A percentile compares a stretch with the other conserved stretches of the same genome.
Evolutionary conservation across 768 basidiomycete species (phyloP).

Genomic region (Porphyrellus cyaneotinctus): DNA sequence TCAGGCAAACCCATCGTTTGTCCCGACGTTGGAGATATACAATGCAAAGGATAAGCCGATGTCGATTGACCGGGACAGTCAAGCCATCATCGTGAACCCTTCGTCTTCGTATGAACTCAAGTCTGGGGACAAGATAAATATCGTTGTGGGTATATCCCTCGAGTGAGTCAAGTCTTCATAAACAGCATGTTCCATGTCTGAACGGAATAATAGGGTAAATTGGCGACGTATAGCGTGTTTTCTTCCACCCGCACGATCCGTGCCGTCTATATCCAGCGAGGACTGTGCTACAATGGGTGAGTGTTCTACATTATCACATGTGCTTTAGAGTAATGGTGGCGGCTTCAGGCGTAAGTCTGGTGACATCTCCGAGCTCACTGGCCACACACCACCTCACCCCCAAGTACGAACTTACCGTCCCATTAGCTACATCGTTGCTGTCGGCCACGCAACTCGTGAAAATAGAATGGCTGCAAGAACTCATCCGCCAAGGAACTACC

Average conservation of each 20-base stretch:
- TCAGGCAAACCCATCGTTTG: slow-evolving; percentile 47
- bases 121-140: slow-evolving; percentile 50
- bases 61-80: slow-evolving; percentile 37
- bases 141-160: slow-evolving; percentile 42
- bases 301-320: slow-evolving; percentile 15
- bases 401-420: slow-evolving; percentile 44
- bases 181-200: not conserved
- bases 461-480: slow-evolving; percentile 62
- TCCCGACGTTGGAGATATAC: slow-evolving; percentile 46
- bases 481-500: slow-evolving; percentile 48
- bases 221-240: slow-evolving; percentile 54
- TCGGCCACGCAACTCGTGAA: slow-evolving; percentile 57
- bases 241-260: slow-evolving; percentile 34
- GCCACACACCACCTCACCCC: slow-evolving; percentile 65
- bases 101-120: slow-evolving; percentile 40
- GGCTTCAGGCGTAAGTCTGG: slow-evolving; percentile 48
- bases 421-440: slow-evolving; percentile 56
- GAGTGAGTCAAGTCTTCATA: slow-evolving; percentile 37
- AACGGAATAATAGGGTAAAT: slow-evolving; percentile 35
- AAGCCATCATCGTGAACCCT: slow-evolving; percentile 34
- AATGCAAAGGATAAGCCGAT: slow-evolving; percentile 48
- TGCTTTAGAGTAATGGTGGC: not conserved
- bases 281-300: slow-evolving; percentile 54
- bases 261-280: slow-evolving; percentile 36
- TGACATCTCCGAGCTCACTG: slow-evolving; percentile 40